A percentile compares a stretch with the other conserved stretches of the same genome.
Conservation (phyloP, 495 filamentous ascomycete species). For the Podospora appendiculata region DNA sequence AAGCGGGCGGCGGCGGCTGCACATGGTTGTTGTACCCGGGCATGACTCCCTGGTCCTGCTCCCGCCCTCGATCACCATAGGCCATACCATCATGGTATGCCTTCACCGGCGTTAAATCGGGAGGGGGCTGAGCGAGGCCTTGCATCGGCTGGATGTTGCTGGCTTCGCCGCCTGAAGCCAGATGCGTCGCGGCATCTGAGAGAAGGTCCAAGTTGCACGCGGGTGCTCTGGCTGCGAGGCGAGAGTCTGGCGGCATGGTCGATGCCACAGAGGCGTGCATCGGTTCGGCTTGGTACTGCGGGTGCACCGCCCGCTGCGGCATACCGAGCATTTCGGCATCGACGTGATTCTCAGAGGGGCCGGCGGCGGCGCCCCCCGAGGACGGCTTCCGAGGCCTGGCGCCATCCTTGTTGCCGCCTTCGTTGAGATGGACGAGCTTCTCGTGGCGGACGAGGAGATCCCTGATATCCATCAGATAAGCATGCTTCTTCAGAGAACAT, state of each 20-base stretch:
- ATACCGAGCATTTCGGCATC: constrained; percentile 39
- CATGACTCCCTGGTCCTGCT: constrained; percentile 33
- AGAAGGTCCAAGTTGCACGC: constrained; percentile 45
- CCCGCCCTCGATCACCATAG: constrained; percentile 34
- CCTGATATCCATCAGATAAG: constrained; percentile 49
- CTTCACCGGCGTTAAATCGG: constrained; percentile 35
- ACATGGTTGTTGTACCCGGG: constrained; percentile 24
- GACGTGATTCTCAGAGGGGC: constrained; percentile 29
- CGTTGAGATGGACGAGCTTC: constrained; percentile 63
- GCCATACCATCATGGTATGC: constrained; percentile 34
- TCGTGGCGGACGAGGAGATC: constrained; percentile 67
- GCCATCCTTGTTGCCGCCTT: constrained; percentile 42
- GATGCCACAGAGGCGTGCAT: constrained; percentile 29
- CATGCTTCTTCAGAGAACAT: constrained; percentile 21
- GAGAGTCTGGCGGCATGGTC: constrained; percentile 32
- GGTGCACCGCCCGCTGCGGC: constrained; percentile 18
- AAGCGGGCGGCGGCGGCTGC: constrained; percentile 27
- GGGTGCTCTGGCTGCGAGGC: constrained; percentile 31
- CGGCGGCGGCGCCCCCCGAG: constrained; percentile 28
- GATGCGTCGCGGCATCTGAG: constrained; percentile 44
- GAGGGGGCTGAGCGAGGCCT: constrained; percentile 28
- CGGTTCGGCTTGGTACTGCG: constrained; percentile 28
- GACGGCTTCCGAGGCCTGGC: constrained; percentile 39
- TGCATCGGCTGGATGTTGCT: constrained; percentile 39
- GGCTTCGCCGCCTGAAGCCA: constrained; percentile 41